phyloP scores from a whole-genome alignment of 2,329 filamentous ascomycete genomes.

The Aspergillus persii region DNA sequence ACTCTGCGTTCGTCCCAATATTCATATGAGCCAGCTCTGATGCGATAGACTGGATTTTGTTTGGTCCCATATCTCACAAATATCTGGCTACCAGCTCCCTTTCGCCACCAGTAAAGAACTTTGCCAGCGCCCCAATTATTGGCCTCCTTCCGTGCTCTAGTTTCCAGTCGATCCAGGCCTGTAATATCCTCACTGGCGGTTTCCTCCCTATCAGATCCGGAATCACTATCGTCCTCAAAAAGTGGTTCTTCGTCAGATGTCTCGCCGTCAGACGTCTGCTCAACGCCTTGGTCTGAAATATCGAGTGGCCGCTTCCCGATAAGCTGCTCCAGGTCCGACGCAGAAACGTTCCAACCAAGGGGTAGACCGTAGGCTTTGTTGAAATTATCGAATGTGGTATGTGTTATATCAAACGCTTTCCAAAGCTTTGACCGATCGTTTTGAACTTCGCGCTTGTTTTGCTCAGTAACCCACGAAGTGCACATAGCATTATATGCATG shows the following conservation, averaged over 20 bases:
- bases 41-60: not conserved
- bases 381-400: not conserved
- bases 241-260: not conserved
- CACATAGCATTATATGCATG: not conserved
- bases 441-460: not conserved
- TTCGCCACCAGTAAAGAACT: not conserved
- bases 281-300: not conserved
- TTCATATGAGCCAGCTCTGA: not conserved
- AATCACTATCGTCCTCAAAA: not conserved
- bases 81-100: not conserved
- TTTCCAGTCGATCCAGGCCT: not conserved
- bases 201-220: not conserved
- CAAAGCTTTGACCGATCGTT: not conserved
- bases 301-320: not conserved
- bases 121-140: not conserved
- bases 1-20: not conserved
- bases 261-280: not conserved
- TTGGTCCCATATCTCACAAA: conserved; percentile 1
- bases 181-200: not conserved
- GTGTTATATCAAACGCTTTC: not conserved
- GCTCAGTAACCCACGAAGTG: not conserved
- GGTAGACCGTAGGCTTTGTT: not conserved
- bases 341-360: not conserved
- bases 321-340: not conserved
- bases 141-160: not conserved